Base-by-base conservation (phyloP, 2,329 filamentous ascomycete species). In the Ophiocordyceps sinensis region DNA sequence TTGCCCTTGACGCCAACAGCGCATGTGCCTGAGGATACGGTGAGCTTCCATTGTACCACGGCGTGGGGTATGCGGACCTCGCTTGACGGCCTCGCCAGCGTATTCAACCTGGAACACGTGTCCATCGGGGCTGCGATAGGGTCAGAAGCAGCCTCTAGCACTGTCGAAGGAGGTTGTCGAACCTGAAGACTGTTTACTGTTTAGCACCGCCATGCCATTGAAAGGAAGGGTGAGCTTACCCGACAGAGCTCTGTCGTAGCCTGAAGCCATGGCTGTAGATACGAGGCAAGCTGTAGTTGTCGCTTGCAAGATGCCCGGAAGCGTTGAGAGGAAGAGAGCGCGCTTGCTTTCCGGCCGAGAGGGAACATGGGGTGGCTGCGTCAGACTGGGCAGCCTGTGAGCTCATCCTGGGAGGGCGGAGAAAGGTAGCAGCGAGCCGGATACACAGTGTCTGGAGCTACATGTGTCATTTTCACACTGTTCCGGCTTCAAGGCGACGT, bases 31-130 rank as follows among this genome's bases (percentile, higher is more conserved):
- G 42, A 45, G 38, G 26, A 8, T 36, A 44, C 39, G 43, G 42
- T 47, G 44, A 45, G 40, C 31, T 40, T 35, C 5, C 19, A 11
- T 49, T 43, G 52, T 49, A 41, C 37, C 37, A 46, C 15, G 39
- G 21, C 28, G 30, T 35, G 37, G 41, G 37, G 32, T 5, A 19
- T 39, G 34, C 60, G 45, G 68, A 91, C 89, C 91, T 86, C 91
- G 72, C 75, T 98, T 98, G 52, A 98, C 91, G 52, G 91, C 91
- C 70, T 98, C 91, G 52, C 94, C 83, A 43, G 91, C 91, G 76
- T 98, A 98, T 75, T 98, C 91, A 58, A 98, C 91, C 68, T 98
- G 91, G 70, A 98, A 98, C 57, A 98, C 91, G 71, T 98, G 91
- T 66, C 91, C 91, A 68, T 98, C 91, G 58, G 91, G 91, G 77